Evolutionary conservation across 768 basidiomycete genomes (phyloP), one percentile per base, ranked within the genome.

Genomic region (Dacryopinax primogenitus): DNA sequence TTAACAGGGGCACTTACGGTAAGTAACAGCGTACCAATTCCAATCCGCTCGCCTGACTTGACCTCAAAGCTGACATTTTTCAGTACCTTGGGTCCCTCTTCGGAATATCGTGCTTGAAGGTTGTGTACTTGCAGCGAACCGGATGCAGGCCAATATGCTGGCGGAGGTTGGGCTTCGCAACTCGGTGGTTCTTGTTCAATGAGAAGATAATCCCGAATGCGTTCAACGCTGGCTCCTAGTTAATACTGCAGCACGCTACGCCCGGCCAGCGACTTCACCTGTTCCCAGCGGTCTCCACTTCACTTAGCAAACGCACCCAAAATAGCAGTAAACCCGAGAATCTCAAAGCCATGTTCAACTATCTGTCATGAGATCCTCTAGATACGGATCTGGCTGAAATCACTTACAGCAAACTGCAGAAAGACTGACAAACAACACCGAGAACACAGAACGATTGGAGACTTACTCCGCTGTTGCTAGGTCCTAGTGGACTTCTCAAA

Each of bases 401-500:
- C 51, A 30, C 51, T 26, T 21, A 58, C 51, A 26, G 51, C 51
- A 58, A 58, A 58, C 51, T 58, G 21, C 4, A 18, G 4, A 26
- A 3, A 6, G 3, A 28, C 26, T 58, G 26, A 58, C 2, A 28
- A 2, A 58, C 51, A 9, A 28, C 4, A 18, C 13, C 32, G 11
- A 58, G 51, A 6, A 3, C 51, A 30, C 15, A 26, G 11, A 9
- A 9, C 26, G 26, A 47, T 12, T 15, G 32, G 13, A 58, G 26
- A 58, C 51, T 3, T 58, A 58, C 51, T 32, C 77, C 80, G 12
- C 75, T 74, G 18, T 77, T 75, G 0, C 78, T 77, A 1, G 78
- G 72, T 28, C 77, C 77, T 75, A 79, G 77, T 13, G 71, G 67
- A 2, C 70, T 71, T 33, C 41, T 63, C 80, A 74, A 41, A 67